Evolutionary conservation across 2,329 filamentous ascomycete species (phyloP), one percentile per base, ranked within the genome.

Genomic region (Scedosporium boydii): DNA sequence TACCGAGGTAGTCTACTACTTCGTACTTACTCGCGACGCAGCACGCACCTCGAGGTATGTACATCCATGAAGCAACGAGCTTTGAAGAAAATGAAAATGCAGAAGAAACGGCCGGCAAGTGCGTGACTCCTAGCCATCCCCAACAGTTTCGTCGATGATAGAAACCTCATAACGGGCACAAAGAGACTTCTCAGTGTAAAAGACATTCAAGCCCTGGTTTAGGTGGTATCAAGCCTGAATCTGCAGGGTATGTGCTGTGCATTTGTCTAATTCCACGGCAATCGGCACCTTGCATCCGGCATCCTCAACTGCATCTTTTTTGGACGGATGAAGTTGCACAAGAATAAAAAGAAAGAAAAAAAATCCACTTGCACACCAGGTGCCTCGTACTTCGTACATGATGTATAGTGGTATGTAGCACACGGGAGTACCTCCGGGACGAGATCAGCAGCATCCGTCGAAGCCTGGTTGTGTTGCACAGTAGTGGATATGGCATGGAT

Each of bases 221-320:
- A 55, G 51, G 51, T 27, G 51, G 51, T 26, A 55, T 27, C 21
- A 6, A 26, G 51, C 51, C 51, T 55, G 51, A 55, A 55, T 55
- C 51, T 55, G 51, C 51, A 55, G 51, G 51, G 21, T 55, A 55
- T 55, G 51, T 55, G 51, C 51, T 21, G 51, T 55, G 51, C 51
- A 55, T 55, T 38, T 38, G 23, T 27, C 51, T 55, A 55, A 55
- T 23, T 55, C 51, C 51, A 55, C 51, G 51, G 51, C 51, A 55
- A 55, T 55, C 51, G 51, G 51, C 51, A 55, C 51, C 51, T 55
- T 55, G 51, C 51, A 55, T 55, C 51, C 51, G 51, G 51, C 51
- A 55, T 55, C 51, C 51, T 27, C 51, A 55, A 55, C 51, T 55
- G 51, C 51, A 55, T 27, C n/a, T 23, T 48, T 55, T 55, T 29